Base-by-base conservation (phyloP, 352 stramenopile genomes). In the Halophytophthora polymorphica region DNA sequence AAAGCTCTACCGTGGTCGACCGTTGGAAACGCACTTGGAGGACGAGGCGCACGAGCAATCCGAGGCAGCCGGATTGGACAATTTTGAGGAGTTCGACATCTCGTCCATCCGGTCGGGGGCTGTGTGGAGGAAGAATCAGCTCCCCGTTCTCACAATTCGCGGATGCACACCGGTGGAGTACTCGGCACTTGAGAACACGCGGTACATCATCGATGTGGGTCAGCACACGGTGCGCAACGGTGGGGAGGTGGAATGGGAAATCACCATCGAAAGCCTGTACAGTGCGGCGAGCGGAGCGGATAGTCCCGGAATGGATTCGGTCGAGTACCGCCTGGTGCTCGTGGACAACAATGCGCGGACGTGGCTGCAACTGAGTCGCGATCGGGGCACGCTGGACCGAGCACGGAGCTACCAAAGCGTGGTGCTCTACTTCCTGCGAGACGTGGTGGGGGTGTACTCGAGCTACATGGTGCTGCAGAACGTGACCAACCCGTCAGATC, bases 381-480 rank as follows among this genome's bases (percentile, higher is more conserved):
- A 93, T 46, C 79, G 84, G 40, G 85, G 85, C 2, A 90, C 83
- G 19, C 48, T 95, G 12, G 81, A 91, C 42, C 67, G 70, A 53
- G 66, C 56, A 3, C 73, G 85, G 13, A 88, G 68, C 23, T 95
- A 93, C 37, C 85, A 95, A 50, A 95, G 78, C 18, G 69, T 93
- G 19, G 82, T 93, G 31, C 67, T 95, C 14, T 87, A 88, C 50
- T 93, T 95, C 49, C 48, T 89, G 18, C 75, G 85, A 7, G 83
- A 90, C 39, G 69, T 80, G 11, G 77, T 95, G 33, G 85, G 85
- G 18, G 75, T 93, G 18, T 95, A 90, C 44, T 91, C 81, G 29
- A 93, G 79, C 5, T 95, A 91, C 44, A 63, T 95, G 53, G 82
- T 95, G 33, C 60, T 95, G 6, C 81, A 95, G 54, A 95, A 95